A percentile compares a stretch with the other conserved stretches of the same genome.
Conservation (phyloP, 2,329 filamentous ascomycete genomes). For the Colletotrichum orchidophilum region DNA sequence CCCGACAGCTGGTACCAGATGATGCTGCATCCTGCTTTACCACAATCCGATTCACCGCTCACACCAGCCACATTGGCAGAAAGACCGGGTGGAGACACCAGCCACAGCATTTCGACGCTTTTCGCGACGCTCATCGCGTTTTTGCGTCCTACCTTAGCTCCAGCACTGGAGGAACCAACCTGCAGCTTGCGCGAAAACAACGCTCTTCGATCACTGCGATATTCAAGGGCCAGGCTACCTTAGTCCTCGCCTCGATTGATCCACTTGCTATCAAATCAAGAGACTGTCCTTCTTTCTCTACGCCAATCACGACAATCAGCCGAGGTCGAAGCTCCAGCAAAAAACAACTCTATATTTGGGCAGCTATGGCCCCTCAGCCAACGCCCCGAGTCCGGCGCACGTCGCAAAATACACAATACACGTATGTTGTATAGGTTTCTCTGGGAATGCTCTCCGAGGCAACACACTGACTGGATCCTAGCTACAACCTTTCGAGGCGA, state of each 20-base stretch:
- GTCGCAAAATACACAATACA: slow-evolving; percentile 58
- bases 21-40: not conserved
- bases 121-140: slow-evolving; percentile 34
- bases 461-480: slow-evolving; percentile 40
- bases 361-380: slow-evolving; percentile 37
- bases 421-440: slow-evolving; percentile 46
- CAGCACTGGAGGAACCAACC: not conserved
- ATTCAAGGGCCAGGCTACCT: not conserved
- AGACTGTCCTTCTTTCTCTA: not conserved
- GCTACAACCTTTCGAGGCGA: slow-evolving; percentile 67
- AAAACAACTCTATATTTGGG: slow-evolving; percentile 1
- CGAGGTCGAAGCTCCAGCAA: not conserved
- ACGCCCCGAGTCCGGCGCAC: slow-evolving; percentile 56
- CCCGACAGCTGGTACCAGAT: not conserved
- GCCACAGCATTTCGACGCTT: slow-evolving; percentile 20
- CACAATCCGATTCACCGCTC: not conserved
- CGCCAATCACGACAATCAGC: not conserved
- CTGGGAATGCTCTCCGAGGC: not conserved
- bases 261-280: not conserved
- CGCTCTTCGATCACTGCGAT: not conserved
- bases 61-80: not conserved
- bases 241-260: fast-evolving
- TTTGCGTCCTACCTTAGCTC: slow-evolving; percentile 21
- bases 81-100: not conserved
- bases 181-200: not conserved